These are phyloP conservation scores for Phytophthora constricta DNA, from an alignment of 352 stramenopile genomes.

Conservation along the genomic window DNA sequence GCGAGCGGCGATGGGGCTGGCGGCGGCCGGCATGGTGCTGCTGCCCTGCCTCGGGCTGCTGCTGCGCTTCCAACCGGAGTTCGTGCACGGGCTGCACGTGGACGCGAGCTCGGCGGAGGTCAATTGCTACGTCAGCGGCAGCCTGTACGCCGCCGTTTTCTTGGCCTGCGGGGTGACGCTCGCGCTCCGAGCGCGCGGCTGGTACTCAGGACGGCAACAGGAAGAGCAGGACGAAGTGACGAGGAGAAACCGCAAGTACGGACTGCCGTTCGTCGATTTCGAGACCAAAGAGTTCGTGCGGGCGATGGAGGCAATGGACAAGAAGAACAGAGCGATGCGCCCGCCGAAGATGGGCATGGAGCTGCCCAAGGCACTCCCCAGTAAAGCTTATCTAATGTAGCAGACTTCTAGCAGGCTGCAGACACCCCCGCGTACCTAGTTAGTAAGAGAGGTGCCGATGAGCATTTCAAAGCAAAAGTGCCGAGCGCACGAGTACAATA, in stretches of 20 bases:
- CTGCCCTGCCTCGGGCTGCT: slow-evolving; percentile 67
- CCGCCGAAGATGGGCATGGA: slow-evolving; percentile 11
- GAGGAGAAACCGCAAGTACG: slow-evolving; percentile 32
- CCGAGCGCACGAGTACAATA: slow-evolving; percentile 38
- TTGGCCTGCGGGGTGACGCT: slow-evolving; percentile 38
- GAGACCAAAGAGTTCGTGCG: slow-evolving; percentile 44
- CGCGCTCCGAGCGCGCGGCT: slow-evolving; percentile 22
- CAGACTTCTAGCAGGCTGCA: not conserved
- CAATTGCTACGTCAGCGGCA: slow-evolving; percentile 71
- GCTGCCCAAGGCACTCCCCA: slow-evolving; percentile 19
- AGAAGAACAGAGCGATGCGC: slow-evolving; percentile 13
- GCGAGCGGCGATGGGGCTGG: slow-evolving; percentile 51
- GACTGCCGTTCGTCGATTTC: slow-evolving; percentile 40
- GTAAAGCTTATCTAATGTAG: slow-evolving; percentile 22
- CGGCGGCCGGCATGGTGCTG: slow-evolving; percentile 51
- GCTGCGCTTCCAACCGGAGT: slow-evolving; percentile 61
- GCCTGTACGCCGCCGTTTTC: slow-evolving; percentile 55
- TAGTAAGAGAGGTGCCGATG: slow-evolving; percentile 18
- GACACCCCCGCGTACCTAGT: slow-evolving; percentile 6
- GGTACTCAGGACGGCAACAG: slow-evolving; percentile 9
- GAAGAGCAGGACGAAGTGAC: slow-evolving; percentile 5
- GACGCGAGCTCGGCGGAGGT: slow-evolving; percentile 46
- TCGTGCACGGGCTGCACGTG: slow-evolving; percentile 60
- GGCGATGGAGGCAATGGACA: slow-evolving; percentile 37
- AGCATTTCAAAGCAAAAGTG: not conserved